Percentiles rank a stretch among this genome's conserved stretches.
phyloP scores from a whole-genome alignment of 768 basidiomycete species.

The Postia placenta region DNA sequence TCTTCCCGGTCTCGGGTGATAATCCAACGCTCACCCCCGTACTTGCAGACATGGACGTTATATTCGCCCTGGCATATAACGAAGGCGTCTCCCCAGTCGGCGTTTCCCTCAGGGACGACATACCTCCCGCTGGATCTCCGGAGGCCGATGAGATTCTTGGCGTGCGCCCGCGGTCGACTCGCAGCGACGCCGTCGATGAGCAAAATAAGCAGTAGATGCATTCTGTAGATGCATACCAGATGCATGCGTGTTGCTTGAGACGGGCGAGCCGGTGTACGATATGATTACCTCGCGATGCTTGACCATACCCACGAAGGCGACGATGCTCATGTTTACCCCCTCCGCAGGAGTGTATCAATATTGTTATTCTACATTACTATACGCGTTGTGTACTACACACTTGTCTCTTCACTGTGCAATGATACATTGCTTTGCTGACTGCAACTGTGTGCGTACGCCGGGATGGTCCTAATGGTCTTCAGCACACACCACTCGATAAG shows the following conservation, averaged over 20 bases:
- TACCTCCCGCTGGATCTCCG: slow-evolving; percentile 27
- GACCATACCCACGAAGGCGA: background rate
- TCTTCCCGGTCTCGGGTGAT: background rate
- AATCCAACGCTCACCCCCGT: background rate
- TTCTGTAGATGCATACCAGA: background rate
- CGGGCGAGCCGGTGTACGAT: background rate
- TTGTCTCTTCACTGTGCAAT: too few relatives aligned
- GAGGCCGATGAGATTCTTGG: slow-evolving; percentile 31
- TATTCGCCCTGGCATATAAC: slow-evolving; percentile 28
- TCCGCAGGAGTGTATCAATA: background rate
- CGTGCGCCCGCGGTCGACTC: slow-evolving; percentile 5
- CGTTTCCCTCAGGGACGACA: slow-evolving; percentile 27
- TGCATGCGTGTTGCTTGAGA: background rate
- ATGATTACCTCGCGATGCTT: background rate
- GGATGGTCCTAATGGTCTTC: too few relatives aligned
- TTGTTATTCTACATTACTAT: too few relatives aligned
- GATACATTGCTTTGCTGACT: too few relatives aligned
- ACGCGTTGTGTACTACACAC: too few relatives aligned
- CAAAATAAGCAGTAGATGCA: slow-evolving; percentile 2
- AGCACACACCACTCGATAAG: too few relatives aligned
- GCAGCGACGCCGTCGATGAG: background rate
- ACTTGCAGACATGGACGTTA: slow-evolving; percentile 27
- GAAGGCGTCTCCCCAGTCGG: slow-evolving; percentile 28
- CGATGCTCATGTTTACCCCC: background rate
- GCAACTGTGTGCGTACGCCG: too few relatives aligned